Evolutionary conservation across 176 grass and related monocot genomes (phyloP).

Genomic region (Raddia distichophylla): DNA sequence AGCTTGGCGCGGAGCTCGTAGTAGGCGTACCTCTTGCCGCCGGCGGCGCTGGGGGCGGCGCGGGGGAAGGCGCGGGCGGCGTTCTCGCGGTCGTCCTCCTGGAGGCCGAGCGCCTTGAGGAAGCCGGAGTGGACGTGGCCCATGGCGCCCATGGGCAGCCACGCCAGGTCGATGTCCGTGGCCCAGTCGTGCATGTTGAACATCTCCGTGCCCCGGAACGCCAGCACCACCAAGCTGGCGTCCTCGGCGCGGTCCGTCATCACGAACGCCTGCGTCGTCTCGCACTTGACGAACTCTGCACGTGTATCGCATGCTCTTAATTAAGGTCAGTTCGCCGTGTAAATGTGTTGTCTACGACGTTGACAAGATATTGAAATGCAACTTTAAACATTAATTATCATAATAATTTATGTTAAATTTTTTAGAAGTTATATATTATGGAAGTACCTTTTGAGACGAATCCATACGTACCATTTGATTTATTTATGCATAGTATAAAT

Average conservation of each 20-base stretch:
- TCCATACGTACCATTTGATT: too few species aligned
- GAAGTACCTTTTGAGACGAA: too few species aligned
- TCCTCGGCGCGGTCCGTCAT: constrained; percentile 46
- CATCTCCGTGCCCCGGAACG: constrained; percentile 76
- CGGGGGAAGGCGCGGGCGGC: constrained; percentile 40
- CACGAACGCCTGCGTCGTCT: constrained; percentile 85
- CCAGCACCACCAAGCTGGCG: constrained; percentile 58
- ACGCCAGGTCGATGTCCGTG: constrained; percentile 81
- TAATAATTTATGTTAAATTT: too few species aligned
- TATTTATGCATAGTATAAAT: too few species aligned
- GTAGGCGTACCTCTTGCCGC: constrained; percentile 56
- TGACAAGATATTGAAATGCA: too few species aligned
- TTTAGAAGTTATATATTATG: too few species aligned
- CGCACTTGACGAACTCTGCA: constrained; percentile 59
- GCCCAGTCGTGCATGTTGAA: constrained; percentile 89
- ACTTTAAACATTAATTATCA: too few species aligned
- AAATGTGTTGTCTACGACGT: too few species aligned
- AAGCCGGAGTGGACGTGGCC: constrained; percentile 86
- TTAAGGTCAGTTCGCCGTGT: too few species aligned
- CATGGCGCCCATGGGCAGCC: constrained; percentile 60
- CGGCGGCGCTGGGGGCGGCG: not conserved
- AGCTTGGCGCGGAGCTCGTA: constrained; percentile 66
- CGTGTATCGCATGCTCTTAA: too few species aligned
- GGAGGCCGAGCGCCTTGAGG: constrained; percentile 85
- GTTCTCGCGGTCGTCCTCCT: constrained; percentile 54